These are phyloP conservation scores for Debaryomycetaceae sp. DNA, from an alignment of 1,139 yeast species.

Conservation along the genomic window DNA sequence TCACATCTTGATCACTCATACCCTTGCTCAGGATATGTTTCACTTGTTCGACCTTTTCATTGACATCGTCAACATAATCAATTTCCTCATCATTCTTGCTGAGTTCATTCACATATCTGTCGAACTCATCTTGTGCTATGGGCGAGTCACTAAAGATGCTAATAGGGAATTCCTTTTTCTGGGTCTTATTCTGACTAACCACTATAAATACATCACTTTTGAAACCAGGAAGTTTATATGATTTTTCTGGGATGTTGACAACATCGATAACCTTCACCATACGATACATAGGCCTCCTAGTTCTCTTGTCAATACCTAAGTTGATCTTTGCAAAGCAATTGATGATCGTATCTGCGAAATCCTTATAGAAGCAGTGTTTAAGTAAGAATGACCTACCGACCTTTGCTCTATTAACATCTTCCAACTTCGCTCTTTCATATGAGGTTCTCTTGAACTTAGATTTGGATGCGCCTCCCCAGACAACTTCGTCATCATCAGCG, in stretches of 20 bases:
- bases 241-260: conserved; percentile 49
- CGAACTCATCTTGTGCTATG: conserved; percentile 66
- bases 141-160: conserved; percentile 76
- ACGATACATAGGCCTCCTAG: conserved; percentile 69
- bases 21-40: conserved; percentile 59
- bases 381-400: conserved; percentile 76
- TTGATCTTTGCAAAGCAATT: conserved; percentile 83
- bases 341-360: conserved; percentile 62
- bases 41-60: conserved; percentile 61
- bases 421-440: conserved; percentile 37
- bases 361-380: conserved; percentile 78
- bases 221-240: conserved; percentile 54
- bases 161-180: conserved; percentile 72
- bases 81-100: conserved; percentile 55
- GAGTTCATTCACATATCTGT: conserved; percentile 61
- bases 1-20: conserved; percentile 73
- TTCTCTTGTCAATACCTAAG: conserved; percentile 65
- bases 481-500: conserved; percentile 44
- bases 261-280: conserved; percentile 77
- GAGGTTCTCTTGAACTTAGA: conserved; percentile 24
- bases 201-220: conserved; percentile 60
- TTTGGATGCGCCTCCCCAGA: conserved; percentile 46
- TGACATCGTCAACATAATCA: conserved; percentile 67
- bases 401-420: conserved; percentile 66
- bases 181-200: conserved; percentile 64